Percentiles rank a stretch among this genome's conserved stretches.
Conservation (phyloP, 257 asterid genomes). For the Nicotiana noctiflora region DNA sequence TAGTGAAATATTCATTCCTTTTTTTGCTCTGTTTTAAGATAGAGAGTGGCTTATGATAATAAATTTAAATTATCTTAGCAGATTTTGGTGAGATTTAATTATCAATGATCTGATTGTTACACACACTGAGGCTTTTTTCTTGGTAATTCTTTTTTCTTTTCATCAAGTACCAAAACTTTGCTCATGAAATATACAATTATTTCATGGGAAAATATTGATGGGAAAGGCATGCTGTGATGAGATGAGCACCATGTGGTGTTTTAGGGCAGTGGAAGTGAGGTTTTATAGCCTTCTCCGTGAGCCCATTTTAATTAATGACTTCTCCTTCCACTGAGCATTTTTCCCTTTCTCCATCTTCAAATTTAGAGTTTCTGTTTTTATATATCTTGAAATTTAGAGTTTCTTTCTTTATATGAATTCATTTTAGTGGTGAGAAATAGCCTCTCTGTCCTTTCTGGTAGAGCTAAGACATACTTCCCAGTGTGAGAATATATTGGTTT, state of each 20-base stretch:
- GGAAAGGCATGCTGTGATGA: slow-evolving; percentile 30
- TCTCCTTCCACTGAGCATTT: slow-evolving; percentile 56
- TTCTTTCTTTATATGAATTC: too few relatives aligned
- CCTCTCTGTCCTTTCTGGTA: too few relatives aligned
- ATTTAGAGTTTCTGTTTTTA: too few relatives aligned
- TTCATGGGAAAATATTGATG: too few relatives aligned
- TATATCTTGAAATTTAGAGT: too few relatives aligned
- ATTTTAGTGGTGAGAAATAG: too few relatives aligned
- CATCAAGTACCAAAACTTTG: background rate
- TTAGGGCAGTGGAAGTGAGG: slow-evolving; percentile 41
- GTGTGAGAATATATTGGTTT: too few relatives aligned
- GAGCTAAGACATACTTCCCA: too few relatives aligned
- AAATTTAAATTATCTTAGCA: slow-evolving; percentile 47
- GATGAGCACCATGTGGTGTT: slow-evolving; percentile 35
- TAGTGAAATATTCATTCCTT: too few relatives aligned
- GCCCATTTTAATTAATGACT: slow-evolving; percentile 45
- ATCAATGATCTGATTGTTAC: slow-evolving; percentile 68
- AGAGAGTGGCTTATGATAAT: slow-evolving; percentile 35
- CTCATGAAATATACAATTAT: too few relatives aligned
- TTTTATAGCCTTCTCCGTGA: slow-evolving; percentile 31
- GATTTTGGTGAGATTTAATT: slow-evolving; percentile 52
- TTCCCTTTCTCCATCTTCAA: too few relatives aligned
- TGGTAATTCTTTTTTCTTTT: too few relatives aligned
- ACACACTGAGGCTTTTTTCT: slow-evolving; percentile 51
- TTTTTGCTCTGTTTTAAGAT: background rate